phyloP scores from a whole-genome alignment of 208 protist species.

The Wallacemonas rigidus region DNA sequence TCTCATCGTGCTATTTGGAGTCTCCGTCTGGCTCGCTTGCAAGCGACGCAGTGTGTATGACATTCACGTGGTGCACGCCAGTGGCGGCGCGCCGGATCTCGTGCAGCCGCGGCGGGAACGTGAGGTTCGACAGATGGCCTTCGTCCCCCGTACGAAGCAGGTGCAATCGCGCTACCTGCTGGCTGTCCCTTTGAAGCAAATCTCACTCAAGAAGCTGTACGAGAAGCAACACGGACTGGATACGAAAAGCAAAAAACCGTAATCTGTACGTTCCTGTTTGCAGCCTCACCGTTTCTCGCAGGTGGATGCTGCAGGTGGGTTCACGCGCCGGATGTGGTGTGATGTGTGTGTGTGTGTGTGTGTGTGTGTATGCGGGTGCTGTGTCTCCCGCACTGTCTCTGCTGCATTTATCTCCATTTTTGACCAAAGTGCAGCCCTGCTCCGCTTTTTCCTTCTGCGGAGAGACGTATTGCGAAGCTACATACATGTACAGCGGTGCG shows the following conservation, averaged over 20 bases:
- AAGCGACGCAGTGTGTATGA: conserved; percentile 10
- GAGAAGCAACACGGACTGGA: conserved; percentile 17
- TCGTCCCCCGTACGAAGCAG: neutral
- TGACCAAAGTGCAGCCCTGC: too few species aligned
- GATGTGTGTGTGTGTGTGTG: too few species aligned
- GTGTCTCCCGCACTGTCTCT: too few species aligned
- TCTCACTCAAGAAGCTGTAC: conserved; percentile 26
- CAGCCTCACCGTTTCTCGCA: too few species aligned
- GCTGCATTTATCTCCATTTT: too few species aligned
- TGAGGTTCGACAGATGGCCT: conserved; percentile 13
- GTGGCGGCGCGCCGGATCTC: conserved; percentile 20
- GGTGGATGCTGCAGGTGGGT: too few species aligned
- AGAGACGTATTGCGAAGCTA: too few species aligned
- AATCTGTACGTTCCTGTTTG: neutral
- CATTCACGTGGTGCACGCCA: conserved; percentile 8
- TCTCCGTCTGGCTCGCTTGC: neutral
- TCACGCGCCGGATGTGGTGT: too few species aligned
- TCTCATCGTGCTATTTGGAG: conserved; percentile 1
- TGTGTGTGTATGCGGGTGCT: too few species aligned
- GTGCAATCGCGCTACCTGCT: neutral
- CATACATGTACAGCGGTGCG: too few species aligned
- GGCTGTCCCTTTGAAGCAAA: conserved; percentile 27
- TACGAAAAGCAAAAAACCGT: conserved; percentile 17
- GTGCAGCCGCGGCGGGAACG: conserved; percentile 21
- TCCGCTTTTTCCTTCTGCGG: too few species aligned